A percentile compares a stretch with the other conserved stretches of the same genome.
These are phyloP conservation scores for Suillus brevipes DNA, from an alignment of 768 basidiomycete genomes.

Conservation along the genomic window DNA sequence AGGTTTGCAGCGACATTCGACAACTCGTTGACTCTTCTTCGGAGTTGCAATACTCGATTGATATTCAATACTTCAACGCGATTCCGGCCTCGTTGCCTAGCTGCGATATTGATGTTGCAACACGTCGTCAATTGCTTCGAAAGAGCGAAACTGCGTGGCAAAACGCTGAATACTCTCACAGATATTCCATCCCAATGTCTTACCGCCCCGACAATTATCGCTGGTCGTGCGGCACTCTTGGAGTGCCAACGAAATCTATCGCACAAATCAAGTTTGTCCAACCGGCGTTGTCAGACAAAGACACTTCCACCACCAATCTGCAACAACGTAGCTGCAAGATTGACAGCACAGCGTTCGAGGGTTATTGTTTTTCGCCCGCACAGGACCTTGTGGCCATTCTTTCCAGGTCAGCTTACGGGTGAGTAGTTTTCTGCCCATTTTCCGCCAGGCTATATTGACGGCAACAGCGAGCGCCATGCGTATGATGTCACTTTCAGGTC, in stretches of 20 bases:
- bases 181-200: background rate
- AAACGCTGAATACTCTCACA: background rate
- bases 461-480: background rate
- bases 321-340: background rate
- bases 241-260: background rate
- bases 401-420: background rate
- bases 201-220: too few relatives aligned
- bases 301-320: background rate
- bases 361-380: background rate
- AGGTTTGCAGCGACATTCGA: background rate
- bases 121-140: background rate
- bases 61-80: background rate
- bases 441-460: background rate
- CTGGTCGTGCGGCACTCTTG: background rate
- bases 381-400: background rate
- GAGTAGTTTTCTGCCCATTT: background rate
- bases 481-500: background rate
- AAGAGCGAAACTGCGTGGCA: background rate
- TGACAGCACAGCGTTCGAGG: background rate
- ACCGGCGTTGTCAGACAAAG: background rate
- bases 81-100: background rate
- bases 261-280: background rate
- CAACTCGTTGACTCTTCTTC: background rate
- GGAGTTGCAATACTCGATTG: background rate
- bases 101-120: background rate